These are phyloP conservation scores for Populus euphratica DNA, from an alignment of 345 rosid species.

Conservation along the genomic window DNA sequence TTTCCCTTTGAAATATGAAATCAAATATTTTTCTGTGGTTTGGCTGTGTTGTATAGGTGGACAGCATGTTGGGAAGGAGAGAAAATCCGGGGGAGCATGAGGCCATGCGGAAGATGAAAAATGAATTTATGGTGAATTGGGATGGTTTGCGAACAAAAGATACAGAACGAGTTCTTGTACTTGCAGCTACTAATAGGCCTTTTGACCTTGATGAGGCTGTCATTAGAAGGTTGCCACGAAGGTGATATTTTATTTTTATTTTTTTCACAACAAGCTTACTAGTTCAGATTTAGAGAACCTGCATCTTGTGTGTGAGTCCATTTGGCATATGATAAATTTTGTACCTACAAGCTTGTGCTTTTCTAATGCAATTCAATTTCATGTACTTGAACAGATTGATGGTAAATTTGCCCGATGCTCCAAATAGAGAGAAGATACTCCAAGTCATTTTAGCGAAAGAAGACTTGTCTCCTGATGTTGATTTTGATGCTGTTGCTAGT, in stretches of 20 bases:
- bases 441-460: conserved; percentile 76
- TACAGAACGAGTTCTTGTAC: conserved; percentile 80
- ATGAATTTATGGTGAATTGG: conserved; percentile 96
- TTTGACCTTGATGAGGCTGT: conserved; percentile 98
- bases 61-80: conserved; percentile 93
- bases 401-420: conserved; percentile 85
- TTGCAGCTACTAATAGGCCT: conserved; percentile 94
- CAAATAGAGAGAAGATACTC: conserved; percentile 75
- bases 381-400: conserved; percentile 51
- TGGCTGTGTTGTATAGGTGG: conserved; percentile 51
- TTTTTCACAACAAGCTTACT: not conserved
- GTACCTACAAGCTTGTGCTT: not conserved
- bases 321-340: not conserved
- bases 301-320: not conserved
- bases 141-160: conserved; percentile 84
- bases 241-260: conserved; percentile 29
- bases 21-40: conserved; percentile 1
- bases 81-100: conserved; percentile 86
- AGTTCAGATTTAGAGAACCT: not conserved
- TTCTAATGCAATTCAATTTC: conserved; percentile 1
- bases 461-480: conserved; percentile 68
- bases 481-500: conserved; percentile 64
- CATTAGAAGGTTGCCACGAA: conserved; percentile 80
- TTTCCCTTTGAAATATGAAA: not conserved
- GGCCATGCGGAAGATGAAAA: conserved; percentile 87